Evolutionary conservation across 2,329 filamentous ascomycete species (phyloP), one percentile per base, ranked within the genome.

Genomic region (Furcasterigmium furcatum): DNA sequence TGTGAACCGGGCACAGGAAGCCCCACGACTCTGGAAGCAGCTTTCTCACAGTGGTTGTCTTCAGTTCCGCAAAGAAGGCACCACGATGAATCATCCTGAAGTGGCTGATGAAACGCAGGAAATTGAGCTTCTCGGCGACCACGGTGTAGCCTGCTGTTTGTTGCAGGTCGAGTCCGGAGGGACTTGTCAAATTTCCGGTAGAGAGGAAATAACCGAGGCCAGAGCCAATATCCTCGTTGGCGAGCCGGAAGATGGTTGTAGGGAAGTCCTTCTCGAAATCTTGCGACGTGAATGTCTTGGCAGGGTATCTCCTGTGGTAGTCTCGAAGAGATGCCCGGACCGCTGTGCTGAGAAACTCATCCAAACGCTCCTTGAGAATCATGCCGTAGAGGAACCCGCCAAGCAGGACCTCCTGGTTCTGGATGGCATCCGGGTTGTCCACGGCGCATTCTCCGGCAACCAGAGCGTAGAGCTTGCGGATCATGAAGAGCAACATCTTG

Each of bases 11-110:
- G 61, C 94, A 99, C 55, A 99, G 74, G 71, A 96, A 99, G 8
- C 94, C 94, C 94, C 94, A 99, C 56, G 91, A 96, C 63, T 99
- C 94, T 2, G 94, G 94, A 18, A 97, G 72, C 56, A 99, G 74
- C 67, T 97, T 99, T 72, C 94, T 83, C 42, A 99, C 94, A 0
- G 94, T 94, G 1, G 94, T 99, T 0, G 94, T 99, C 71, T 96
- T 97, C 53, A 99, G 71, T 64, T 97, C 89, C 4, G 94, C 94
- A 65, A 99, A 99, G 79, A 99, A 99, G 63, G 90, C 94, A 75
- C 94, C 94, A 83, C 94, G 84, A 72, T 99, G 94, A 47, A 99
- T 90, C 91, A 96, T 96, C 55, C 94, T 87, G 79, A 99, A 99
- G 67, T 99, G 94, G 66, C 89, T 94, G 71, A 99, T 95, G 72